Base-by-base conservation (phyloP, 2,329 filamentous ascomycete species). In the Chaetomium globosum region DNA sequence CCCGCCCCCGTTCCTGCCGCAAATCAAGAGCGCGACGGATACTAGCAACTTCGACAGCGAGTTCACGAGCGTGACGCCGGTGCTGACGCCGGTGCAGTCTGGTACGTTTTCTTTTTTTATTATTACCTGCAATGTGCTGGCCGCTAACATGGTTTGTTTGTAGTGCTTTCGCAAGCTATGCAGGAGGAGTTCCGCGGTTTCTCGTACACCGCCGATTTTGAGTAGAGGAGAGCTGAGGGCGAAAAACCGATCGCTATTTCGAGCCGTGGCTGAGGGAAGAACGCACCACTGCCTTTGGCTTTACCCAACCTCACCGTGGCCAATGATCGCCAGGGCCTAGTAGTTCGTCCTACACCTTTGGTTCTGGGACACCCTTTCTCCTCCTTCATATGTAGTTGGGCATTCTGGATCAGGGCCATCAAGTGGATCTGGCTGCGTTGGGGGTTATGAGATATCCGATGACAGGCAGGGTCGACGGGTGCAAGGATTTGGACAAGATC, bases 31-130 rank as follows among this genome's bases (percentile, higher is more conserved):
- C 76, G 86, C 93, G 9, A 97, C 95, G 52, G 95, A 99, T 80
- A 99, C 95, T n/a, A 97, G 93, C 83, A 99, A 99, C 81, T 99
- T 99, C 78, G 95, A 99, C 77, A 92, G 91, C 55, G 95, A 99
- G 77, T 99, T 99, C 76, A 99, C 95, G 1, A 98, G 94, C 75
- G 95, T 99, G 62, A 99, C 95, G 51, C 95, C 95, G 1, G 95
- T 99, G 65, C 84, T 99, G 71, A 99, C 95, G 33, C 95, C 95
- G 59, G 95, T 99, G 63, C 93, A 98, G 80, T 96, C 92, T 79
- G 93, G 93, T 96, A 90, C 82, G 90, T 83, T 65, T 60, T 8
- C 49, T 26, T 21, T 33, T 21, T 33, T 13, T 4, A 28, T n/a
- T 28, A 16, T 39, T 21, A 39, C 61, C 1, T 36, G 10, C 16